These are phyloP conservation scores for Cryptosporidium muris DNA, from an alignment of 169 alveolate species.

Conservation along the genomic window DNA sequence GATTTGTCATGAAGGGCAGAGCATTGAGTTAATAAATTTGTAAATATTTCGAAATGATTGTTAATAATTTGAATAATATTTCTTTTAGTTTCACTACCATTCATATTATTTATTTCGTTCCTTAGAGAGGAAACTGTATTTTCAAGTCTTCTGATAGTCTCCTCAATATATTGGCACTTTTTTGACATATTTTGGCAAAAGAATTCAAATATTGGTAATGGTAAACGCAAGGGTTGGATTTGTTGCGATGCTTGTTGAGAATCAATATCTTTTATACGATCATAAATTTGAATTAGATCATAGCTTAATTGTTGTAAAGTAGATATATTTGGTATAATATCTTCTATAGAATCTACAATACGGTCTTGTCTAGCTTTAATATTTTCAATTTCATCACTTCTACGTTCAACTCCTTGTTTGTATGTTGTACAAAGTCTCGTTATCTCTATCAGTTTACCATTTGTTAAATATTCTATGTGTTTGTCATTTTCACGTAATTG, in stretches of 20 bases:
- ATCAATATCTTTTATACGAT: constrained; percentile 58
- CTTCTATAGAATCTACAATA: constrained; percentile 42
- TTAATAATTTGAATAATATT: constrained; percentile 42
- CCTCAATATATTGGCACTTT: constrained; percentile 51
- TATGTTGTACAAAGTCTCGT: constrained; percentile 51
- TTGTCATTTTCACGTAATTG: constrained; percentile 60
- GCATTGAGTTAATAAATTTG: constrained; percentile 22
- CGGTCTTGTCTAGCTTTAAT: constrained; percentile 50
- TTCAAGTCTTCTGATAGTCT: constrained; percentile 29
- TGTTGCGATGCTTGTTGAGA: constrained; percentile 37
- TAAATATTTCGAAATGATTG: constrained; percentile 41
- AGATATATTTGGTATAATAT: constrained; percentile 41
- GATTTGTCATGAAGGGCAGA: constrained; percentile 59
- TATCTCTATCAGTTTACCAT: constrained; percentile 48
- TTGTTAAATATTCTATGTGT: constrained; percentile 53
- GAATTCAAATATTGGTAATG: constrained; percentile 63
- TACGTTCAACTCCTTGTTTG: constrained; percentile 63
- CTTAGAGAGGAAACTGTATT: constrained; percentile 38
- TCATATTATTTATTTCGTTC: constrained; percentile 43
- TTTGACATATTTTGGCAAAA: constrained; percentile 63
- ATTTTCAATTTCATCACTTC: constrained; percentile 63
- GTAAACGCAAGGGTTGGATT: constrained; percentile 55
- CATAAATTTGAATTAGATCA: constrained; percentile 49
- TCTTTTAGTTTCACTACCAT: constrained; percentile 18
- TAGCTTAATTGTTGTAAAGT: constrained; percentile 64